Base-by-base conservation (phyloP, 768 basidiomycete species). In the Clitopilus hobsonii region DNA sequence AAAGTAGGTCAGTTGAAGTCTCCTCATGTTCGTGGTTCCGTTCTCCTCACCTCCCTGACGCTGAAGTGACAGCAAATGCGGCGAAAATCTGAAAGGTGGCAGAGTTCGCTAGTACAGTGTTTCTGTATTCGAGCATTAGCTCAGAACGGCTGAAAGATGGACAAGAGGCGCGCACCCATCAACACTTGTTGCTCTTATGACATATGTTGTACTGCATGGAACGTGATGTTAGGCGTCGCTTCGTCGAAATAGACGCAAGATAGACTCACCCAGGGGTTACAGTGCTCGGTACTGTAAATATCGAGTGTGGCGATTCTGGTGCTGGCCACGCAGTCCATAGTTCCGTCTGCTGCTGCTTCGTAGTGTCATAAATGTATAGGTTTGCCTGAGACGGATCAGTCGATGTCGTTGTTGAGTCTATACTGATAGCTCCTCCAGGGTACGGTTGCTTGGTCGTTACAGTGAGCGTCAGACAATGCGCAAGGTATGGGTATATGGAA, bases 331-430 rank as follows among this genome's bases (percentile, higher is more conserved):
- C 50, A 24, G 2, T 14, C 54, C 54, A 56, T 27, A 51, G 25
- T 18, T 41, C 36, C 24, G 49, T 56, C 14, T 38, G 1, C 20
- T 38, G 27, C 7, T 38, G 14, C 3, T 25, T 22, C 4, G 38
- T 26, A 13, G 54, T 51, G 23, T 56, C 38, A n/a, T 38, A 38
- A 49, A 56, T 51, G 38, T 56, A 56, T 8, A 56, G 16, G 28
- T 56, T 52, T 25, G 51, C 50, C 5, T 24, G 18, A 13, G 49
- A 5, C 26, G 54, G 54, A 23, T 56, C 54, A 13, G 32, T 47
- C 16, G 49, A 23, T 7, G 36, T 38, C 8, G 50, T 23, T 27
- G 50, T 52, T 11, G 54, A 38, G 16, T 26, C 24, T 20, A 56
- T 24, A 14, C 51, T 24, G 10, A 56, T 56, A 2, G 4, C 16